A percentile compares a stretch with the other conserved stretches of the same genome.
Evolutionary conservation across 1,284 basidiomycete species (phyloP).

Genomic region (Rhizopogon hawkerae): DNA sequence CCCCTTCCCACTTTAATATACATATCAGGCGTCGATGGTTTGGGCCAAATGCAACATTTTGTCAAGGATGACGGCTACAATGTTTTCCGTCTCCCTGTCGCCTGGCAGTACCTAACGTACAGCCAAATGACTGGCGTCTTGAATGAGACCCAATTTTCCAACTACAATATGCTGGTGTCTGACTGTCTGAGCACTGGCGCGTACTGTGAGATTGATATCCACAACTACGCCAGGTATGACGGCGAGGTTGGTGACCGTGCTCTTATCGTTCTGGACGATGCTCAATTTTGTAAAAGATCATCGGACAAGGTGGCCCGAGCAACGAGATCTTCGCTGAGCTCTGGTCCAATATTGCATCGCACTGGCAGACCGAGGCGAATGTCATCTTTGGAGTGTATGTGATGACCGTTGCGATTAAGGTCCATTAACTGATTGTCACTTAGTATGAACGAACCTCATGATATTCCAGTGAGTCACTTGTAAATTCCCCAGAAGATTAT

Average conservation of each 20-base stretch:
- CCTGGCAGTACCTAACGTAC: conserved; percentile 41
- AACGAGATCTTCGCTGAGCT: conserved; percentile 46
- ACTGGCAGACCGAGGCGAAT: conserved; percentile 40
- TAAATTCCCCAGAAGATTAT: background rate
- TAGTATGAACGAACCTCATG: conserved; percentile 53
- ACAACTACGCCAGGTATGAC: conserved; percentile 52
- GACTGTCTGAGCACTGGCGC: conserved; percentile 35
- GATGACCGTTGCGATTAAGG: background rate
- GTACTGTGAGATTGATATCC: conserved; percentile 48
- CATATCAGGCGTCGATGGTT: conserved; percentile 17
- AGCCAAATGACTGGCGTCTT: conserved; percentile 36
- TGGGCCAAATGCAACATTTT: conserved; percentile 45
- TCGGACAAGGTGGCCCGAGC: conserved; percentile 54
- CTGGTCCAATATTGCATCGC: conserved; percentile 45
- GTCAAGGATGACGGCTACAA: conserved; percentile 35
- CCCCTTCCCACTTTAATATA: background rate
- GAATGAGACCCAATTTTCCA: conserved; percentile 36
- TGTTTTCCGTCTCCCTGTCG: conserved; percentile 37
- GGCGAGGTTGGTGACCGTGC: conserved; percentile 25
- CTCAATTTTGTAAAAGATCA: conserved; percentile 29
- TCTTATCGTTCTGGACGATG: background rate
- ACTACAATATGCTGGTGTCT: conserved; percentile 47
- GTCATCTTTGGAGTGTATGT: conserved; percentile 49
- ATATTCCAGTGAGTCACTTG: conserved; percentile 24
- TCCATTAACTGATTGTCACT: conserved; percentile 2